These are phyloP conservation scores for Taxillus chinensis DNA, from an alignment of 164 flowering plant species.

Conservation along the genomic window DNA sequence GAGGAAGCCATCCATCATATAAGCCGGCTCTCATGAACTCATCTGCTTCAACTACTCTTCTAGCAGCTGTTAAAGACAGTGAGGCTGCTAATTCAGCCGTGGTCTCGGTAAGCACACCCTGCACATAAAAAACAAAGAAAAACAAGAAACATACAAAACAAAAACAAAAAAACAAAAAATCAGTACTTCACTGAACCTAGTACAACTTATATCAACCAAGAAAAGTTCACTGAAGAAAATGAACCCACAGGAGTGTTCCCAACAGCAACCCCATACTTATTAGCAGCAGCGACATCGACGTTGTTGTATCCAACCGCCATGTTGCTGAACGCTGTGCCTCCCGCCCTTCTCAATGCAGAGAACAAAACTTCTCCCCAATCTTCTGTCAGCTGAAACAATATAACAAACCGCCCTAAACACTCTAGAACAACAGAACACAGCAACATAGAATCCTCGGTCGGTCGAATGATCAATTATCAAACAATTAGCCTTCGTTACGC, in stretches of 20 bases:
- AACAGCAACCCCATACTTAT: conserved; percentile 78
- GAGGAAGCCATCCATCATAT: conserved; percentile 98
- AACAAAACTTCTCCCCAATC: conserved; percentile 96
- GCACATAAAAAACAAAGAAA: conserved; percentile 13
- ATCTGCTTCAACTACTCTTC: conserved; percentile 96
- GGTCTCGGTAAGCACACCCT: conserved; percentile 96
- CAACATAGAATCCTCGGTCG: no score
- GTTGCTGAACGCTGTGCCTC: conserved; percentile 90
- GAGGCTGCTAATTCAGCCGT: conserved; percentile 95
- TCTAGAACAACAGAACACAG: no score
- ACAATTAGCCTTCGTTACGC: no score
- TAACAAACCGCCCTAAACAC: background rate
- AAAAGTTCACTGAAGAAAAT: background rate
- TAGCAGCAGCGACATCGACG: conserved; percentile 85
- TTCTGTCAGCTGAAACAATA: conserved; percentile 54
- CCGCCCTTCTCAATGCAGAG: conserved; percentile 82
- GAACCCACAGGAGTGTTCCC: conserved; percentile 91
- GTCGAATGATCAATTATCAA: no score
- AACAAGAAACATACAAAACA: conserved; percentile 1
- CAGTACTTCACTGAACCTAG: background rate
- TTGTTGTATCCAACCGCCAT: conserved; percentile 98
- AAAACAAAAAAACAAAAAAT: no score
- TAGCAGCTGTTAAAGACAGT: conserved; percentile 74
- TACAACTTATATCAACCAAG: background rate
- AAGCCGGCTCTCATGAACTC: conserved; percentile 94